These are phyloP conservation scores for Kwoniella dendrophila DNA, from an alignment of 768 basidiomycete species.

Conservation along the genomic window DNA sequence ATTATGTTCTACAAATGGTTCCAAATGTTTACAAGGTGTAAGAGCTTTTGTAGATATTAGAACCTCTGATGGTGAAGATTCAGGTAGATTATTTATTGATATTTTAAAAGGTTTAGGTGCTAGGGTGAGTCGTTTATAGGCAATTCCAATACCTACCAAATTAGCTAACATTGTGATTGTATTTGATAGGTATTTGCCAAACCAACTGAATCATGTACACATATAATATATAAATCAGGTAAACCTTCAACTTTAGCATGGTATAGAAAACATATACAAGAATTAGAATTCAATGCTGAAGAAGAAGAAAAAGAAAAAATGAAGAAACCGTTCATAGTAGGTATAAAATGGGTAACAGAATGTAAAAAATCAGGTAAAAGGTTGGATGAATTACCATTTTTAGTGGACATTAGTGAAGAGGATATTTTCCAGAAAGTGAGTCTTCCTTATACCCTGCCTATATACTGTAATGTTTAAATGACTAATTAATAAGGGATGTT, in stretches of 20 bases:
- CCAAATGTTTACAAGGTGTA: constrained; percentile 50
- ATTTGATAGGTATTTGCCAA: constrained; percentile 46
- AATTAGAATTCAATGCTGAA: constrained; percentile 8
- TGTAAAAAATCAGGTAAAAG: constrained; percentile 51
- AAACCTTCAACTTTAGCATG: constrained; percentile 52
- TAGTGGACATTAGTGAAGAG: constrained; percentile 46
- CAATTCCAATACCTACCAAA: not conserved
- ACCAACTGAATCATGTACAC: constrained; percentile 52
- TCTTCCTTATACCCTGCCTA: constrained; percentile 1
- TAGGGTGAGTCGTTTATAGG: constrained; percentile 39
- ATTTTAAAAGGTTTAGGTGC: constrained; percentile 54
- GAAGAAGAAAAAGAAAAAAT: constrained; percentile 10
- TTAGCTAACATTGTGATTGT: not conserved
- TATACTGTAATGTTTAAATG: not conserved
- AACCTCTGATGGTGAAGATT: constrained; percentile 55
- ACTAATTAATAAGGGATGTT: not conserved
- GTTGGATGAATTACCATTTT: constrained; percentile 41
- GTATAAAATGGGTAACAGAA: constrained; percentile 56
- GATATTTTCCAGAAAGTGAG: constrained; percentile 53
- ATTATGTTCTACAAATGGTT: constrained; percentile 31
- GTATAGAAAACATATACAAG: constrained; percentile 43
- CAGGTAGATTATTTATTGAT: constrained; percentile 47
- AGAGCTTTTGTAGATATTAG: constrained; percentile 56
- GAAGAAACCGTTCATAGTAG: constrained; percentile 48
- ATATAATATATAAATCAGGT: constrained; percentile 57